Base-by-base conservation (phyloP, 768 basidiomycete species). In the Bullera alba region DNA sequence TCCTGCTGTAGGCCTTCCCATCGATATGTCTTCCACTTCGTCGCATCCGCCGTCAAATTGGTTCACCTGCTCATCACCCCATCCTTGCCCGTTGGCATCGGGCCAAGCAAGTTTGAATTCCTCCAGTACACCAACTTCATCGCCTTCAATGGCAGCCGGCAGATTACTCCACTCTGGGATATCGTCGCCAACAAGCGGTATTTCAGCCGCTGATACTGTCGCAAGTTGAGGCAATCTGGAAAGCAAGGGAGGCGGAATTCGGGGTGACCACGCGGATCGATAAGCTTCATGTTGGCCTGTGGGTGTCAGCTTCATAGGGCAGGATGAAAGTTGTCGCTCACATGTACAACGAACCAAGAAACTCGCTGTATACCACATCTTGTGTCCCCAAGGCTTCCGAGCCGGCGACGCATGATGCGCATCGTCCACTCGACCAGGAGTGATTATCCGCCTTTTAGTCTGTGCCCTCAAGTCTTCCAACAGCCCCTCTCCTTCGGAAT, bases 341-440 rank as follows among this genome's bases (percentile, higher is more conserved):
- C 48, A 50, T 8, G 38, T 10, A 42, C 48, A 50, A 5, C 38
- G 37, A 42, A 26, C 23, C 12, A 12, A 5, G 10, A 32, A 30
- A 7, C 48, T 39, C 5, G 48, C 48, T 4, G 48, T 41, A 32
- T 50, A 50, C 48, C 48, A 50, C 26, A 50, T 29, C 29, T 25
- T 21, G n/a, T n/a, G n/a, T n/a, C 19, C 44, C 48, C n/a, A 36
- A n/a, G n/a, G n/a, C n/a, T n/a, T n/a, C n/a, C n/a, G n/a, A n/a
- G n/a, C n/a, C n/a, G n/a, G n/a, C n/a, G n/a, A n/a, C n/a, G n/a
- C n/a, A n/a, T n/a, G n/a, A n/a, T n/a, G n/a, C n/a, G n/a, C n/a
- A n/a, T n/a, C n/a, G n/a, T n/a, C n/a, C n/a, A n/a, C n/a, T n/a
- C 8, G 19, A 39, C 10, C 19, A 39, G 22, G 19, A 21, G 8